These are phyloP conservation scores for Cicer chorassanicum DNA, from an alignment of 306 rosid genomes.

Conservation along the genomic window DNA sequence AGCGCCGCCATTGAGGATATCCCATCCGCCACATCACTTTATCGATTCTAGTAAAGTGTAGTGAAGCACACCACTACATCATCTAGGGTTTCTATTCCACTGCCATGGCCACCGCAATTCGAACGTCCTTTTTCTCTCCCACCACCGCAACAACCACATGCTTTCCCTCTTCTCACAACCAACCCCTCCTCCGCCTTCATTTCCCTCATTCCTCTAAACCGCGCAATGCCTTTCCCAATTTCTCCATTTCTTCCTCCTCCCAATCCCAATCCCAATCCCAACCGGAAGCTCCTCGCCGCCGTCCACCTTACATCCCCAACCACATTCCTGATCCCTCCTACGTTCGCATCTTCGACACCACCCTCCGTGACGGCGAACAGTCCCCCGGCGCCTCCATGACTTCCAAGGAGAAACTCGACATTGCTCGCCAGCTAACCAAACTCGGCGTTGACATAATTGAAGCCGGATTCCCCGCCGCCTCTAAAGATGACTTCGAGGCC, in stretches of 20 bases:
- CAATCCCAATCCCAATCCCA: conserved; percentile 38
- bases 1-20: no score
- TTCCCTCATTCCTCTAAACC: conserved; percentile 22
- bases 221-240: background rate
- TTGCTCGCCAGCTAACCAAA: conserved; percentile 81
- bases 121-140: conserved; percentile 33
- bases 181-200: conserved; percentile 38
- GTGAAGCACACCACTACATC: no score
- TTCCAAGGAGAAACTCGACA: conserved; percentile 84
- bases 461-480: conserved; percentile 92
- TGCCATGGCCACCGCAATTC: conserved; percentile 41
- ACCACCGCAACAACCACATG: conserved; percentile 27
- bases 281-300: conserved; percentile 34
- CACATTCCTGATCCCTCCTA: conserved; percentile 77
- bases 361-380: conserved; percentile 99
- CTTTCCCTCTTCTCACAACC: background rate
- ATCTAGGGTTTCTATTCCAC: conserved; percentile 40
- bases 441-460: conserved; percentile 95
- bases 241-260: conserved; percentile 43
- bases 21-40: no score
- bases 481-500: conserved; percentile 85
- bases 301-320: conserved; percentile 87
- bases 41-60: no score
- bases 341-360: conserved; percentile 90
- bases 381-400: conserved; percentile 98